Conservation (phyloP, 331 rosid species). For the Quercus tomentella region DNA sequence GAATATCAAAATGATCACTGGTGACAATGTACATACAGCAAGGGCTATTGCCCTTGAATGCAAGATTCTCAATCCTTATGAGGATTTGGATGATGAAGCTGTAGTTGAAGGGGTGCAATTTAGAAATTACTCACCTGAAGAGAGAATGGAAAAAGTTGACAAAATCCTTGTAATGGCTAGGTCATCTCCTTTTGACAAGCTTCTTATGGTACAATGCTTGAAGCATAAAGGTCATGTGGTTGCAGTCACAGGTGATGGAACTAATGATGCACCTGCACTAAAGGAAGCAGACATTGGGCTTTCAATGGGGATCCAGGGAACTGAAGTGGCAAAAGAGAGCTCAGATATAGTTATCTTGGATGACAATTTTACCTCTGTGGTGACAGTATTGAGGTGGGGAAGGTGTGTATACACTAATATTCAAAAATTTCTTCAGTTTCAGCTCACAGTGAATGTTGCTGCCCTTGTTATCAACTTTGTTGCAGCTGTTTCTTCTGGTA, state of each 20-base stretch:
- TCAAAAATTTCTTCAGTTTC: conserved; percentile 40
- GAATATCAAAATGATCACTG: conserved; percentile 35
- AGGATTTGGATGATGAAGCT: conserved; percentile 12
- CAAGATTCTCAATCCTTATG: conserved; percentile 20
- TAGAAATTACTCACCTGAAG: conserved; percentile 33
- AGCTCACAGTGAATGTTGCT: conserved; percentile 35
- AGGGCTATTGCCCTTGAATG: conserved; percentile 41
- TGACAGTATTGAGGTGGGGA: conserved; percentile 41
- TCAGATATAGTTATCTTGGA: conserved; percentile 39
- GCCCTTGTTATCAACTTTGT: conserved; percentile 32
- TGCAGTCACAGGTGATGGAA: conserved; percentile 47
- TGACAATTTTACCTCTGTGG: conserved; percentile 33
- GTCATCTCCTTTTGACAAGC: conserved; percentile 38
- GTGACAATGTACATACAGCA: conserved; percentile 40
- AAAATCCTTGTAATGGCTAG: conserved; percentile 39
- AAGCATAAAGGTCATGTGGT: conserved; percentile 43
- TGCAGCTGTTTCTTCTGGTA: conserved; percentile 26
- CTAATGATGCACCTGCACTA: conserved; percentile 42
- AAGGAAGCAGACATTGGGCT: conserved; percentile 46
- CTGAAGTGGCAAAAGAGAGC: conserved; percentile 49
- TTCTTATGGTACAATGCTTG: conserved; percentile 41
- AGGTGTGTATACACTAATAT: conserved; percentile 39
- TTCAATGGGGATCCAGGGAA: conserved; percentile 47
- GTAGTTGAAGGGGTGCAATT: conserved; percentile 32
- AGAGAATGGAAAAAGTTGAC: conserved; percentile 20